These are phyloP conservation scores for Martensiomyces pterosporus DNA, from an alignment of 192 early-diverging fungal genomes.

Conservation along the genomic window DNA sequence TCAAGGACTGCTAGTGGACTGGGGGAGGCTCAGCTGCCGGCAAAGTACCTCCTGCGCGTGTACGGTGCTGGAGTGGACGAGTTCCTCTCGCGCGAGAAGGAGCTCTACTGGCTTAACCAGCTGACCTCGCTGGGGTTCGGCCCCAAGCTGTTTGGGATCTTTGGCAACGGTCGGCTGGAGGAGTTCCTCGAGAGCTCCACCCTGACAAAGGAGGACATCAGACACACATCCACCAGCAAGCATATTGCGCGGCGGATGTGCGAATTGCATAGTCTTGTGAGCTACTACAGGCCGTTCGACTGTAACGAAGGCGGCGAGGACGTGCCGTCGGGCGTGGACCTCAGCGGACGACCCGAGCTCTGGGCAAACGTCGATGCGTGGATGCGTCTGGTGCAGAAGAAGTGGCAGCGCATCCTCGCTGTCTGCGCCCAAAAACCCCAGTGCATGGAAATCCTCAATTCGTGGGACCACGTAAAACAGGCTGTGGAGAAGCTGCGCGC, in stretches of 20 bases:
- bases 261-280: constrained; percentile 69
- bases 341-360: constrained; percentile 52
- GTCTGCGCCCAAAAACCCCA: constrained; percentile 13
- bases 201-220: constrained; percentile 64
- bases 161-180: constrained; percentile 83
- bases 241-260: constrained; percentile 71
- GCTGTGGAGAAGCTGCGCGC: constrained; percentile 49
- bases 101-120: constrained; percentile 72
- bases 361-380: constrained; percentile 68
- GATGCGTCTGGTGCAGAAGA: constrained; percentile 42
- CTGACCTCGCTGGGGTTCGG: constrained; percentile 70
- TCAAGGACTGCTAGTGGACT: too few relatives aligned
- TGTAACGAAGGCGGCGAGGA: not conserved
- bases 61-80: constrained; percentile 80
- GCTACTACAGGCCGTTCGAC: constrained; percentile 54
- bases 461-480: constrained; percentile 21
- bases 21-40: constrained; percentile 8
- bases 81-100: constrained; percentile 72
- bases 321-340: not conserved
- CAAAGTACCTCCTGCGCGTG: constrained; percentile 62
- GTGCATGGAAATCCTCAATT: constrained; percentile 26
- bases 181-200: constrained; percentile 75
- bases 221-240: constrained; percentile 57
- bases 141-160: constrained; percentile 67
- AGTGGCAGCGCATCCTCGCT: constrained; percentile 16